Percentiles rank a stretch among this genome's conserved stretches.
Evolutionary conservation across 2,329 filamentous ascomycete genomes (phyloP).

Genomic region (Monosporascus sp.): DNA sequence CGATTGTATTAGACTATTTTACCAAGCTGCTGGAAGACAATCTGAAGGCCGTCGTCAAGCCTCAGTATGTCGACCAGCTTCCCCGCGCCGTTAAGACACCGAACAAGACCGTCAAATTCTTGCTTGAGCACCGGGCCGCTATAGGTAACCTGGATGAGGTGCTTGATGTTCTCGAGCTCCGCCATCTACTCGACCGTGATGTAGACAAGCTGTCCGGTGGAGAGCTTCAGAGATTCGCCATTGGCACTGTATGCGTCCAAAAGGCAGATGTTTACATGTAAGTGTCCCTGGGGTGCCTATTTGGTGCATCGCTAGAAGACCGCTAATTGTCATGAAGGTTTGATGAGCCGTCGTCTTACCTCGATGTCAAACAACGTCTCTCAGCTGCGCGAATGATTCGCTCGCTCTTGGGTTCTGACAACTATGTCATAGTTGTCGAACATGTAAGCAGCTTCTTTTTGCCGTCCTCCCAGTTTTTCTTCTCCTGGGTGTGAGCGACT

Average conservation of each 20-base stretch:
- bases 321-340: conserved; percentile 41
- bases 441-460: conserved; percentile 45
- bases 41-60: conserved; percentile 96
- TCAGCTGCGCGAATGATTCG: conserved; percentile 89
- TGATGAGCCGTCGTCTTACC: conserved; percentile 96
- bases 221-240: conserved; percentile 96
- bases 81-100: conserved; percentile 82
- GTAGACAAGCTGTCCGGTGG: conserved; percentile 88
- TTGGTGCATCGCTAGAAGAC: not conserved
- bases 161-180: conserved; percentile 76
- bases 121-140: conserved; percentile 71
- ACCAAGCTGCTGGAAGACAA: conserved; percentile 97
- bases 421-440: conserved; percentile 98
- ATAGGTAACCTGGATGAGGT: conserved; percentile 80
- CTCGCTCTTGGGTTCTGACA: conserved; percentile 77
- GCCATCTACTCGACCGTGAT: conserved; percentile 87
- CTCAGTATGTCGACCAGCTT: conserved; percentile 98
- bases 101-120: conserved; percentile 70
- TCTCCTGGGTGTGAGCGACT: not conserved
- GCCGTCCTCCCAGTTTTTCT: not conserved
- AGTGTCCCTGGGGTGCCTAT: not conserved
- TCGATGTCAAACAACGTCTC: conserved; percentile 98
- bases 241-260: conserved; percentile 91
- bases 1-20: conserved; percentile 72
- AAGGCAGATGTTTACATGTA: conserved; percentile 95